Conservation (phyloP, 2,329 filamentous ascomycete genomes). For the Pezizomycotina sp. region DNA sequence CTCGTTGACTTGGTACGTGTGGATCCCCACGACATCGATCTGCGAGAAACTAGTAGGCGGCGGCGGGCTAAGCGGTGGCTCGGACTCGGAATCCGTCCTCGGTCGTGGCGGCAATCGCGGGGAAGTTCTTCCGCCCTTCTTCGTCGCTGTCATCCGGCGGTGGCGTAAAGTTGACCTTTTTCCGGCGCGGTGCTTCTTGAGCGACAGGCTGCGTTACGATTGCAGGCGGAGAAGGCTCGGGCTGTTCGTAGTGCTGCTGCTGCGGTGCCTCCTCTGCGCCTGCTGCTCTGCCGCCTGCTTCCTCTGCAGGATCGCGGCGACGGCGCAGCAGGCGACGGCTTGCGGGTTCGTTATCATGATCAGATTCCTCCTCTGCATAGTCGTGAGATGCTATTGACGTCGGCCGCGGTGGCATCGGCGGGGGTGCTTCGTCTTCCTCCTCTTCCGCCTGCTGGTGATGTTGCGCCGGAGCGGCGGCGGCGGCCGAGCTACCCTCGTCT, state of each 20-base stretch:
- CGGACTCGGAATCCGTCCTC: conserved; percentile 11
- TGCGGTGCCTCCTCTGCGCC: conserved; percentile 8
- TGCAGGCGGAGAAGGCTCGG: not conserved
- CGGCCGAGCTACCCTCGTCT: conserved; percentile 29
- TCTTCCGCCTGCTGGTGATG: conserved; percentile 14
- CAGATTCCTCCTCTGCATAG: conserved; percentile 2
- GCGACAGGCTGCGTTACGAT: conserved; percentile 4
- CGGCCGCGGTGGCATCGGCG: conserved; percentile 23
- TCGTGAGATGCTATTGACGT: conserved; percentile 8
- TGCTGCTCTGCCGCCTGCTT: conserved; percentile 10
- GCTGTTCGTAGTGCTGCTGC: conserved; percentile 1
- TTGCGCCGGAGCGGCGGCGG: conserved; percentile 29
- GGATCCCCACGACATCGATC: conserved; percentile 19
- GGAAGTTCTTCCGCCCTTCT: conserved; percentile 9
- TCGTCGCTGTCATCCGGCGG: conserved; percentile 16
- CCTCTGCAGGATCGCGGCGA: conserved; percentile 9
- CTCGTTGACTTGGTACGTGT: conserved; percentile 23
- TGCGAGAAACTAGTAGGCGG: conserved; percentile 18
- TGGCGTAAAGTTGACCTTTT: conserved; percentile 17
- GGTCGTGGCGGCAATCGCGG: conserved; percentile 10
- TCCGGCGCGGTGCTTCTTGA: conserved; percentile 14
- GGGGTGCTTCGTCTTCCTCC: conserved; percentile 11
- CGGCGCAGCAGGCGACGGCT: conserved; percentile 8
- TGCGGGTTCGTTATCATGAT: conserved; percentile 9
- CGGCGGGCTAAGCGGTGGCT: conserved; percentile 9